Conservation (phyloP, 2,329 filamentous ascomycete genomes). For the Calonectria henricotiae region DNA sequence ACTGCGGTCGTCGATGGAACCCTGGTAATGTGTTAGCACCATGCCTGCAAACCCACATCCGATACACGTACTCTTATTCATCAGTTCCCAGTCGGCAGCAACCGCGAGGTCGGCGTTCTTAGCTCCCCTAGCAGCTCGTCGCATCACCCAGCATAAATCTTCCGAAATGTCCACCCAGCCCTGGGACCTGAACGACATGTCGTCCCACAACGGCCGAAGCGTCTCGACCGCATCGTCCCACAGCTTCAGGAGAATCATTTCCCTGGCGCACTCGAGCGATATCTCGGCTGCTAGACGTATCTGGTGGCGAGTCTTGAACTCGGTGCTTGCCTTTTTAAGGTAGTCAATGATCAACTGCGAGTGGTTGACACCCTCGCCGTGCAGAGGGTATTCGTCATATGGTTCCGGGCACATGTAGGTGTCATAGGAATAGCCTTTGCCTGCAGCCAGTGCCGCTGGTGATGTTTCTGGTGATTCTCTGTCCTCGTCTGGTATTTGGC, state of each 20-base stretch:
- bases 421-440: conserved; percentile 74
- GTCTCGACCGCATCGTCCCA: conserved; percentile 72
- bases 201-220: conserved; percentile 73
- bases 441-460: conserved; percentile 64
- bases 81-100: conserved; percentile 77
- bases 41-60: too few relatives aligned
- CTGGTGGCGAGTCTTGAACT: conserved; percentile 72
- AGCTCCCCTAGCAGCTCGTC: conserved; percentile 69
- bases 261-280: conserved; percentile 71
- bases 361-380: conserved; percentile 70
- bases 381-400: conserved; percentile 72
- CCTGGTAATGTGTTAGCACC: conserved; percentile 57
- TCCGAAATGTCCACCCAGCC: conserved; percentile 75
- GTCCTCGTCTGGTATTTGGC: conserved; percentile 73
- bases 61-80: conserved; percentile 69
- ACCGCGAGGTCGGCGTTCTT: conserved; percentile 72
- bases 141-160: conserved; percentile 74
- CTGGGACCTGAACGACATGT: conserved; percentile 70
- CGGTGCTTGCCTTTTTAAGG: conserved; percentile 67
- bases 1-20: conserved; percentile 70
- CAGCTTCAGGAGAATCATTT: conserved; percentile 66
- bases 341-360: conserved; percentile 70
- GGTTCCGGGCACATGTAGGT: conserved; percentile 79
- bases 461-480: conserved; percentile 67
- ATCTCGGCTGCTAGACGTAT: conserved; percentile 70